Evolutionary conservation across 345 rosid genomes (phyloP).

Genomic region (Lenwebbia sp.): DNA sequence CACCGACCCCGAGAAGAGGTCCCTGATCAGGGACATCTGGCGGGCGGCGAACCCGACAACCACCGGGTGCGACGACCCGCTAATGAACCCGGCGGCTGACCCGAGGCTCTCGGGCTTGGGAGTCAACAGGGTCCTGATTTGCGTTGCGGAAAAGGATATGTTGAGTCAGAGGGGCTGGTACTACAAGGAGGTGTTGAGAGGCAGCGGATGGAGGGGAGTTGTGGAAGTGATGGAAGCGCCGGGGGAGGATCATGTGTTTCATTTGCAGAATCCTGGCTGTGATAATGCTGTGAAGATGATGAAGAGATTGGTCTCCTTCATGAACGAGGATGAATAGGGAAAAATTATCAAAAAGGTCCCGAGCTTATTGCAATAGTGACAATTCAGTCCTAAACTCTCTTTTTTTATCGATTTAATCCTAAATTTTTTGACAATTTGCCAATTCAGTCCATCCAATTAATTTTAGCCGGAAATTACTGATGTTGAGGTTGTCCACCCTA

Average conservation of each 20-base stretch:
- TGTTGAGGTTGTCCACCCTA: too few species aligned
- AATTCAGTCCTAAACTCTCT: too few species aligned
- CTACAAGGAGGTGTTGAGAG: slow-evolving; percentile 13
- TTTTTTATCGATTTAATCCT: too few species aligned
- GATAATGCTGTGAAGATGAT: slow-evolving; percentile 14
- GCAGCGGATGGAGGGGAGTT: slow-evolving; percentile 16
- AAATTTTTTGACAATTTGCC: too few species aligned
- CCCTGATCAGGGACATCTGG: slow-evolving; percentile 1
- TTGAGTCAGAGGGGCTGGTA: slow-evolving; percentile 10
- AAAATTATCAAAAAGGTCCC: too few species aligned
- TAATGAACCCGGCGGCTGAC: slow-evolving; percentile 19
- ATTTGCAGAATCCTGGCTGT: slow-evolving; percentile 7
- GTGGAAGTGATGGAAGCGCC: slow-evolving; percentile 15
- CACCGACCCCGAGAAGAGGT: background rate
- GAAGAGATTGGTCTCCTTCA: slow-evolving; percentile 13
- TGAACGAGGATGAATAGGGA: background rate
- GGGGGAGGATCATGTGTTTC: slow-evolving; percentile 31
- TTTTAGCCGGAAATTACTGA: too few species aligned
- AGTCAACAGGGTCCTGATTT: slow-evolving; percentile 13
- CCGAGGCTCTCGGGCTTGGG: slow-evolving; percentile 5
- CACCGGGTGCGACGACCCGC: slow-evolving; percentile 11
- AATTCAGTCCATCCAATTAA: too few species aligned
- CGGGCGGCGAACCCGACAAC: slow-evolving; percentile 10
- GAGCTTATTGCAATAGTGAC: too few species aligned
- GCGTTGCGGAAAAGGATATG: slow-evolving; percentile 21